Evolutionary conservation across 1,284 basidiomycete genomes (phyloP).

Genomic region (Cryptococcus jaspeensis): DNA sequence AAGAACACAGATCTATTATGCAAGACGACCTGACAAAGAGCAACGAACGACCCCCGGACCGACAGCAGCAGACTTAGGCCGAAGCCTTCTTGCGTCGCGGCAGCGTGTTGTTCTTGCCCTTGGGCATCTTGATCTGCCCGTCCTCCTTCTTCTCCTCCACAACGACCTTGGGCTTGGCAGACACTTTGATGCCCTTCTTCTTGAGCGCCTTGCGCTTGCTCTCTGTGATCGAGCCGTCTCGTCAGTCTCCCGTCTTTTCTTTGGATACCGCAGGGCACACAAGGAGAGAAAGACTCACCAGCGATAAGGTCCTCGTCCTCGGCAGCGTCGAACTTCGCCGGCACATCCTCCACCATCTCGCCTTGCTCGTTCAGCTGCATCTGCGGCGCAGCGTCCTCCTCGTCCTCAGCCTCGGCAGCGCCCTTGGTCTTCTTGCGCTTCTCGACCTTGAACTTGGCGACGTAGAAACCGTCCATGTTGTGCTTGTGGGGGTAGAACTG

Average conservation of each 20-base stretch:
- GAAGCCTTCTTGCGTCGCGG: constrained; percentile 24
- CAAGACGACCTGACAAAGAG: too few relatives aligned
- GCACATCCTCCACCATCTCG: constrained; percentile 27
- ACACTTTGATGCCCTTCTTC: constrained; percentile 54
- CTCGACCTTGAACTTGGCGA: constrained; percentile 95
- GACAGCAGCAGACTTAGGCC: background rate
- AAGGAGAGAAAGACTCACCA: constrained; percentile 32
- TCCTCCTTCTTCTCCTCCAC: constrained; percentile 9
- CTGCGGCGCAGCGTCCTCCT: constrained; percentile 44
- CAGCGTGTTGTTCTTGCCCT: constrained; percentile 41
- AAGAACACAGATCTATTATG: background rate
- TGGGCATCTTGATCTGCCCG: constrained; percentile 29
- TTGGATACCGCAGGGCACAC: too few relatives aligned
- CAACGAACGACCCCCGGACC: too few relatives aligned
- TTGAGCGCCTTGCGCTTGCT: constrained; percentile 52
- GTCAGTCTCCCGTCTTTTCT: background rate
- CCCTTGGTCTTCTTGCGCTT: constrained; percentile 62
- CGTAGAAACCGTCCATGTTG: constrained; percentile 93
- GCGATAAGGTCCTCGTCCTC: constrained; percentile 50
- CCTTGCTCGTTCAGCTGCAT: constrained; percentile 41
- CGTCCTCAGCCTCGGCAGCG: constrained; percentile 34
- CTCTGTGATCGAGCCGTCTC: constrained; percentile 27
- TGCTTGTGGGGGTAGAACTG: constrained; percentile 53
- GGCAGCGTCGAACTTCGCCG: constrained; percentile 47
- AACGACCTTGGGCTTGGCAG: constrained; percentile 10